Percentiles rank a stretch among this genome's conserved stretches.
Conservation (phyloP, 179 eudicot species). For the Dionaea muscipula region DNA sequence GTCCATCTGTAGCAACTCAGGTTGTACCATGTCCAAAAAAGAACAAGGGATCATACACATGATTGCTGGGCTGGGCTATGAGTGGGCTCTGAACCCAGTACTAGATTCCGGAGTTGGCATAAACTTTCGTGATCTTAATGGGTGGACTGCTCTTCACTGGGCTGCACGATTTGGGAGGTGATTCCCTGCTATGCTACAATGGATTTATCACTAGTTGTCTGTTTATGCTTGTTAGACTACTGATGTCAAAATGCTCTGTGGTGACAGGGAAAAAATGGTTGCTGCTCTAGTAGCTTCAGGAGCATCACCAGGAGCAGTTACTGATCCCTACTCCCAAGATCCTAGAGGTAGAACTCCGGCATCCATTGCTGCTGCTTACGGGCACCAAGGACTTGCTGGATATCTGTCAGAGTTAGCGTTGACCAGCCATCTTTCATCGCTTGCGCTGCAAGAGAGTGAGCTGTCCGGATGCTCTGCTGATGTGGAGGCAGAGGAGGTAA, state of each 20-base stretch:
- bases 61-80: constrained; percentile 82
- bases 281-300: constrained; percentile 81
- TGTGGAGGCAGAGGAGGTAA: constrained; percentile 62
- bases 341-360: constrained; percentile 83
- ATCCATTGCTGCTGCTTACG: constrained; percentile 56
- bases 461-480: constrained; percentile 55
- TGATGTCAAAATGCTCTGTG: neutral
- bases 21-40: constrained; percentile 57
- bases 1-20: constrained; percentile 11
- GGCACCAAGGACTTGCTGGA: constrained; percentile 87
- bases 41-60: constrained; percentile 87
- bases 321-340: constrained; percentile 70
- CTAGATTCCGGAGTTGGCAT: constrained; percentile 57
- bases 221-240: neutral
- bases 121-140: constrained; percentile 79
- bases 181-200: constrained; percentile 1
- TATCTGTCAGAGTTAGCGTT: constrained; percentile 80
- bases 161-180: constrained; percentile 97
- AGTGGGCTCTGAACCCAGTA: constrained; percentile 77
- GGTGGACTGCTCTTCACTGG: constrained; percentile 99
- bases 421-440: constrained; percentile 76
- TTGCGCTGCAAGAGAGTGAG: constrained; percentile 53
- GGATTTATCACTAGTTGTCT: neutral
- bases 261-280: constrained; percentile 79
- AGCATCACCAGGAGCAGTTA: constrained; percentile 79